phyloP scores from a whole-genome alignment of 169 alveolate genomes.

The Eimeria maxima region DNA sequence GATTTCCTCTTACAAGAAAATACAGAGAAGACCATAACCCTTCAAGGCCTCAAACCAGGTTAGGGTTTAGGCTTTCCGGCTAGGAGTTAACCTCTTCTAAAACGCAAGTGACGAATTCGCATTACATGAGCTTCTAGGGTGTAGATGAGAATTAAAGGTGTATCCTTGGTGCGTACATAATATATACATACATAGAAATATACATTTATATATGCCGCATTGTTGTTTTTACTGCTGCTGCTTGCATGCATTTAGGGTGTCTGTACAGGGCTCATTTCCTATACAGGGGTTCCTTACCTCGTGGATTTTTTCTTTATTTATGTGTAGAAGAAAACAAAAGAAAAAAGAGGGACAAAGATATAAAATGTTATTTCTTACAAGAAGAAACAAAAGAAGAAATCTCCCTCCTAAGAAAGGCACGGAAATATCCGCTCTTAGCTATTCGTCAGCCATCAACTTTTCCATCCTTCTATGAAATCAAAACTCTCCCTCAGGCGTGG shows the following conservation, averaged over 20 bases:
- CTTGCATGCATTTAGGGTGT: too few species aligned
- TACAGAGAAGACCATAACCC: background rate
- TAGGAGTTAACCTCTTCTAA: background rate
- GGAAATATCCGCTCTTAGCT: background rate
- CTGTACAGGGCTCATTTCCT: too few species aligned
- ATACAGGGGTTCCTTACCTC: background rate
- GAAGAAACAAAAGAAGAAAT: background rate
- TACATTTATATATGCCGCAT: too few species aligned
- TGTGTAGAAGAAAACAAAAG: background rate
- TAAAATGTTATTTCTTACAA: background rate
- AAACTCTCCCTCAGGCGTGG: background rate
- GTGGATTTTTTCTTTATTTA: background rate
- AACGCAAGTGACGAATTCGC: too few species aligned
- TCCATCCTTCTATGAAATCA: background rate
- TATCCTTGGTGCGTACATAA: too few species aligned
- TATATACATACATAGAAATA: too few species aligned
- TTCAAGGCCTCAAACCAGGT: slow-evolving; percentile 12
- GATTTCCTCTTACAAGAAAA: background rate
- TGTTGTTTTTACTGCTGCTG: too few species aligned
- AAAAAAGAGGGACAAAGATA: background rate
- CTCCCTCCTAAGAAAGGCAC: background rate
- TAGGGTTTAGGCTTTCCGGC: background rate
- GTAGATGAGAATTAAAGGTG: too few species aligned
- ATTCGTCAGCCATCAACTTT: background rate
- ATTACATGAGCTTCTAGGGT: too few species aligned